Conservation (phyloP, 2,329 filamentous ascomycete species). For the Hirsutella rhossiliensis region DNA sequence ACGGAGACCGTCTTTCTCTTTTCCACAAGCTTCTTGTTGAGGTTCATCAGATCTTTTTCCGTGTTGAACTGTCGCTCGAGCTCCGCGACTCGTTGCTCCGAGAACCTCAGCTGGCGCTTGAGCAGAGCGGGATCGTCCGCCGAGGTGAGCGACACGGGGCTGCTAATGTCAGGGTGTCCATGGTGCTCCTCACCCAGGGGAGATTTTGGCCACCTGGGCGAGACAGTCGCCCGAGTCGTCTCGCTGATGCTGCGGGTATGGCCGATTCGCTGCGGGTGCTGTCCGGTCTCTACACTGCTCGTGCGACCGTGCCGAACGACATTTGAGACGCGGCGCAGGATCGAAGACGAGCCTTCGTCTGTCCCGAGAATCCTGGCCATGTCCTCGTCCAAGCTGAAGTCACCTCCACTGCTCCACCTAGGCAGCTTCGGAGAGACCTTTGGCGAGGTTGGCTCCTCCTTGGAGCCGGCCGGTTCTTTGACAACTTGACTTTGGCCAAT, state of each 20-base stretch:
- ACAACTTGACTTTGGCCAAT: slow-evolving; percentile 24
- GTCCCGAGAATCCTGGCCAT: slow-evolving; percentile 78
- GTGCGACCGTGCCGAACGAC: slow-evolving; percentile 88
- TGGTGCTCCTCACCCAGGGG: slow-evolving; percentile 46
- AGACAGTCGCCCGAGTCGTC: slow-evolving; percentile 50
- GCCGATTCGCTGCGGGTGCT: slow-evolving; percentile 26
- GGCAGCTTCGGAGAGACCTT: slow-evolving; percentile 56
- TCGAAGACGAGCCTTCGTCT: slow-evolving; percentile 65
- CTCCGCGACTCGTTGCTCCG: slow-evolving; percentile 76
- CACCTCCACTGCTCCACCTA: slow-evolving; percentile 66
- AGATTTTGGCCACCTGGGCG: slow-evolving; percentile 59
- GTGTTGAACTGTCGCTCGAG: slow-evolving; percentile 66
- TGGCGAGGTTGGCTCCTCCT: slow-evolving; percentile 25
- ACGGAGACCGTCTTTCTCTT: slow-evolving; percentile 94
- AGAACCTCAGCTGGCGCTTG: slow-evolving; percentile 66
- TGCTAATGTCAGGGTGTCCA: slow-evolving; percentile 50
- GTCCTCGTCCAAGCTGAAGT: slow-evolving; percentile 92
- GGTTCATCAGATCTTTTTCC: slow-evolving; percentile 55
- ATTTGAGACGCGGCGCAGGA: slow-evolving; percentile 82
- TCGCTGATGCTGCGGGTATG: slow-evolving; percentile 55
- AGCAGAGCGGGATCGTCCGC: slow-evolving; percentile 55
- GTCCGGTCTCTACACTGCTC: slow-evolving; percentile 57
- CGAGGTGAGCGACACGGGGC: slow-evolving; percentile 53
- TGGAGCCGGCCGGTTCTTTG: slow-evolving; percentile 37
- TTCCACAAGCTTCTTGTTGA: slow-evolving; percentile 80